Base-by-base conservation (phyloP, 768 basidiomycete genomes). In the Pholiota molesta region DNA sequence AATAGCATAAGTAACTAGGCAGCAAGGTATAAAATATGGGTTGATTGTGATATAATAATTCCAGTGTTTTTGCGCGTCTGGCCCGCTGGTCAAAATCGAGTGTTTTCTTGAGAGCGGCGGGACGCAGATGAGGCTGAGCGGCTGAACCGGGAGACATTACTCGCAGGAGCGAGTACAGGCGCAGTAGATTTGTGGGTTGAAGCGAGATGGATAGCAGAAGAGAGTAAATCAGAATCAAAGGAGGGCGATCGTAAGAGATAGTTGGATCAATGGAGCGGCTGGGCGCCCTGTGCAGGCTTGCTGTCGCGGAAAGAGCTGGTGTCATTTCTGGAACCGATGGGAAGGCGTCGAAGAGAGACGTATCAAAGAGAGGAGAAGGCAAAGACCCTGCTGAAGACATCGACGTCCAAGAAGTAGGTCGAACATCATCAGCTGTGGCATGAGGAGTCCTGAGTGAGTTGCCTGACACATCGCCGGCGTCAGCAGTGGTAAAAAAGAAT, bases 291-390 rank as follows among this genome's bases (percentile, higher is more conserved):
- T 62, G 21, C 59, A 52, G 31, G 58, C 49, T 47, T 17, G 45
- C 23, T 13, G 40, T 19, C 14, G n/a, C 31, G 19, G 39, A 49
- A 35, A 37, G 14, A 54, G 66, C 39, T 51, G 83, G 82, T 5
- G 79, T 72, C 17, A 77, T 78, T 52, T 81, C 77, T 1, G 90
- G 90, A 5, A 91, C 89, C 35, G 83, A 83, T 23, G 91, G 91
- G 73, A 92, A 91, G 7, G 88, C 83, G 61, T 91, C 89, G 65
- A 87, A 89, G 23, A 90, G 73, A 11, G 83, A 83, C 62, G 78
- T 76, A 68, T 88, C 87, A 45, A 91, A 82, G 26, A 80, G 66
- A 54, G 75, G 85, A 63, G 78, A 85, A 64, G 77, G 75, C 62
- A 70, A 75, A 2, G 79, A 77, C 39, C 78, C 70, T 17, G 75